These are phyloP conservation scores for Xylaria castorea DNA, from an alignment of 495 filamentous ascomycete species.

Conservation along the genomic window DNA sequence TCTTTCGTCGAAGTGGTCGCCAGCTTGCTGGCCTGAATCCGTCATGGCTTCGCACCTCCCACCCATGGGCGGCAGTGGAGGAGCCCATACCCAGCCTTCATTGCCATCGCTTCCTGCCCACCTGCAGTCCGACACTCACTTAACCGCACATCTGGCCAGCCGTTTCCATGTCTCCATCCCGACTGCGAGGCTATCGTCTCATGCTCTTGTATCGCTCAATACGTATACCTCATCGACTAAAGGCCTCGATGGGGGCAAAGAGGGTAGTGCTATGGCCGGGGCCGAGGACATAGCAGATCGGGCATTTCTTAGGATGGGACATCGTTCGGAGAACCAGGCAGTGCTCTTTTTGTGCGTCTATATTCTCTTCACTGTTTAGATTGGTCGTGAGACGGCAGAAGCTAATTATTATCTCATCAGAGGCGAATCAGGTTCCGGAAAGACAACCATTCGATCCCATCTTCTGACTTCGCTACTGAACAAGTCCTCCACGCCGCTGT, in stretches of 20 bases:
- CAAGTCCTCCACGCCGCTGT: constrained; percentile 89
- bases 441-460: constrained; percentile 91
- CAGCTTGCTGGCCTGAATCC: constrained; percentile 37
- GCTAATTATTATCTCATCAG: constrained; percentile 54
- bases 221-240: constrained; percentile 88
- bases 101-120: constrained; percentile 87
- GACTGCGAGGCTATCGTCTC: constrained; percentile 85
- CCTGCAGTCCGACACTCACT: constrained; percentile 92
- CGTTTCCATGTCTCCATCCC: constrained; percentile 91
- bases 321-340: constrained; percentile 90
- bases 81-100: constrained; percentile 86
- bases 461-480: constrained; percentile 81
- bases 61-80: constrained; percentile 53
- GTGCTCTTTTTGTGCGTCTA: constrained; percentile 84
- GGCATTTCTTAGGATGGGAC: constrained; percentile 83
- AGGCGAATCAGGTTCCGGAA: constrained; percentile 93
- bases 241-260: constrained; percentile 85
- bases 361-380: constrained; percentile 3
- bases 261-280: constrained; percentile 84
- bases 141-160: constrained; percentile 94
- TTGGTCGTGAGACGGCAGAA: background rate
- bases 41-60: constrained; percentile 57
- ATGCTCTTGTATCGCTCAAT: constrained; percentile 88
- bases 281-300: constrained; percentile 88
- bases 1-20: constrained; percentile 11